These are phyloP conservation scores for Fusarium paranaense DNA, from an alignment of 2,329 filamentous ascomycete genomes.

Conservation along the genomic window DNA sequence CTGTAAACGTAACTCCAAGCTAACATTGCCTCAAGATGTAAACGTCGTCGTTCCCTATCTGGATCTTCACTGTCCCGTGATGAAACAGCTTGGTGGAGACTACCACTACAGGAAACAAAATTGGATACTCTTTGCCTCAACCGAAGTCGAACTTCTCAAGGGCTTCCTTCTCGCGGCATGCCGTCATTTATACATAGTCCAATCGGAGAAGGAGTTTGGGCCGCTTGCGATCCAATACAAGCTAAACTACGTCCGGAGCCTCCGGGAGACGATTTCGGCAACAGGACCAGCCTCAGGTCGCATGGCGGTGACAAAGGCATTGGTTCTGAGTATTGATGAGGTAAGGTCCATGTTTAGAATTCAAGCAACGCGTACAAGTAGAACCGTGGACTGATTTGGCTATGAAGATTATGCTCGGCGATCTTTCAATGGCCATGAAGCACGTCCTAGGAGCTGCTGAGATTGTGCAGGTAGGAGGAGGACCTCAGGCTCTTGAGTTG, in stretches of 20 bases:
- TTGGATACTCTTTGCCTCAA: slow-evolving; percentile 19
- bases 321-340: slow-evolving; percentile 24
- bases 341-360: background rate
- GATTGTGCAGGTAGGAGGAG: slow-evolving; percentile 13
- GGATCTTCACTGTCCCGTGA: slow-evolving; percentile 13
- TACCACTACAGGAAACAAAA: slow-evolving; percentile 5
- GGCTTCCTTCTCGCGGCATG: slow-evolving; percentile 23
- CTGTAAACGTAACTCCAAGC: background rate
- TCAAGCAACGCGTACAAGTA: background rate
- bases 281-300: background rate
- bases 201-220: background rate
- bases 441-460: slow-evolving; percentile 13
- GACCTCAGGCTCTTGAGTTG: slow-evolving; percentile 2
- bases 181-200: slow-evolving; percentile 10
- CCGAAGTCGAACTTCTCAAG: slow-evolving; percentile 14
- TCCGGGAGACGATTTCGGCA: slow-evolving; percentile 1
- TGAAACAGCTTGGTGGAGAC: slow-evolving; percentile 3
- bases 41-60: slow-evolving; percentile 15
- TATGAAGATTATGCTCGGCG: slow-evolving; percentile 17
- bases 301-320: slow-evolving; percentile 9
- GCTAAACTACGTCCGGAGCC: slow-evolving; percentile 5
- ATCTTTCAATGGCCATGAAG: slow-evolving; percentile 13
- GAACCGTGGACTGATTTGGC: background rate
- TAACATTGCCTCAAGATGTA: slow-evolving; percentile 3
- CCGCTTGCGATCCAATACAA: slow-evolving; percentile 26